These are phyloP conservation scores for Trametes gibbosa DNA, from an alignment of 768 basidiomycete species.

Conservation along the genomic window DNA sequence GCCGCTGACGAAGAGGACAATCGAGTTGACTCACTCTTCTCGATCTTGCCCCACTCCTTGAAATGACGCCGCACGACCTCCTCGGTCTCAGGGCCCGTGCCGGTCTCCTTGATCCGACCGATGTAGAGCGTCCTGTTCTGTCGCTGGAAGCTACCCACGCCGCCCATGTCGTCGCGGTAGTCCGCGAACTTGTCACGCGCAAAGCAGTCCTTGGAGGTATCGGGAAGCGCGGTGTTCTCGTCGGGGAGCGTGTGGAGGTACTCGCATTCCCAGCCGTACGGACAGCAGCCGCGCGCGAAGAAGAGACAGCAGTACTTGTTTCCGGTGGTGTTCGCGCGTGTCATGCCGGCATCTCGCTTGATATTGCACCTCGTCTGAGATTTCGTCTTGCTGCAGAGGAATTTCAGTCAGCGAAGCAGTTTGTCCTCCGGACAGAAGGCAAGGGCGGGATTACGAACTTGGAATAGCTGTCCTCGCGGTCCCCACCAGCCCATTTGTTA, in stretches of 20 bases:
- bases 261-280: conserved; percentile 97
- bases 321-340: conserved; percentile 91
- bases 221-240: conserved; percentile 64
- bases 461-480: conserved; percentile 93
- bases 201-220: conserved; percentile 95
- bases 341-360: conserved; percentile 86
- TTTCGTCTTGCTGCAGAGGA: conserved; percentile 73
- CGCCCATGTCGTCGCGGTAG: conserved; percentile 99
- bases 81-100: conserved; percentile 85
- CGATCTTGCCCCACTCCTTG: conserved; percentile 93
- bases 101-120: conserved; percentile 90
- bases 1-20: not conserved
- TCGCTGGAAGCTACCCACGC: conserved; percentile 93
- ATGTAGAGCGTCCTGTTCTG: conserved; percentile 95
- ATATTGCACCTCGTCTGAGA: conserved; percentile 91
- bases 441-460: conserved; percentile 54
- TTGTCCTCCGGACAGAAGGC: not conserved
- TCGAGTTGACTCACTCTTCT: conserved; percentile 63
- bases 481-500: conserved; percentile 99
- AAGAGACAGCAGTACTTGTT: conserved; percentile 94
- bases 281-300: conserved; percentile 95
- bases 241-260: conserved; percentile 90
- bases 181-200: conserved; percentile 95
- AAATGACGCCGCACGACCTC: conserved; percentile 90
- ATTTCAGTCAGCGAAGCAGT: not conserved